Evolutionary conservation across 2,329 filamentous ascomycete species (phyloP).

Genomic region (Xylariaceae sp.): DNA sequence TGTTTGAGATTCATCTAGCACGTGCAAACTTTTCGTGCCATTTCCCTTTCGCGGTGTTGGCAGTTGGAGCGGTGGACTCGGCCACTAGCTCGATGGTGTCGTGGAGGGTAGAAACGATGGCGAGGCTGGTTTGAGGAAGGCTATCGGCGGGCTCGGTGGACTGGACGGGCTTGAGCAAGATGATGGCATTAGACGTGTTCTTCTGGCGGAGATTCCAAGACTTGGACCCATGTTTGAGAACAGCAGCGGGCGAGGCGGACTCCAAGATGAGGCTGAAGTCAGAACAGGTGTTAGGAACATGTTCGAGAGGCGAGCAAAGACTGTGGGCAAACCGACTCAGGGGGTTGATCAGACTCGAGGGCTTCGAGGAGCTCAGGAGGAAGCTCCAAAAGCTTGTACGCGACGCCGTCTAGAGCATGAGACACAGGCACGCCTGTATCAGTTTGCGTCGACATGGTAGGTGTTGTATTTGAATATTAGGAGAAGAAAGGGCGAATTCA

Average conservation of each 20-base stretch:
- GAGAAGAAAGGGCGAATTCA: neutral
- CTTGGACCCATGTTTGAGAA: slow-evolving; percentile 50
- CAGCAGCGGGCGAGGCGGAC: slow-evolving; percentile 49
- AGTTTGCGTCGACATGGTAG: slow-evolving; percentile 44
- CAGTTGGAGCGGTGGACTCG: slow-evolving; percentile 35
- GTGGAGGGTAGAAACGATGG: slow-evolving; percentile 54
- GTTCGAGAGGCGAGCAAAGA: neutral
- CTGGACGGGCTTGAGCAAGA: slow-evolving; percentile 46
- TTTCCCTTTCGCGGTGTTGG: slow-evolving; percentile 44
- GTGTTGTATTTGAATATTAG: neutral
- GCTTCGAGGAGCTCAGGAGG: slow-evolving; percentile 56
- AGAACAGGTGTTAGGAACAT: neutral
- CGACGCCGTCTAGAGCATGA: slow-evolving; percentile 46
- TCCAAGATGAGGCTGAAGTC: slow-evolving; percentile 45
- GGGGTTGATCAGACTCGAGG: slow-evolving; percentile 53
- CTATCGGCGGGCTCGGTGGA: slow-evolving; percentile 11
- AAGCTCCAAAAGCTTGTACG: slow-evolving; percentile 62
- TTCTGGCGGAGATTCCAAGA: slow-evolving; percentile 62
- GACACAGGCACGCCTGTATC: slow-evolving; percentile 48
- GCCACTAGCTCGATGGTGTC: slow-evolving; percentile 61
- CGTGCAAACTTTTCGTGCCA: slow-evolving; percentile 60
- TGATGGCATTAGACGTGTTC: slow-evolving; percentile 65
- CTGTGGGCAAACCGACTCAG: slow-evolving; percentile 42
- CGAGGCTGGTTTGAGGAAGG: slow-evolving; percentile 39
- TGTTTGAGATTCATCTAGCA: slow-evolving; percentile 34